Base-by-base conservation (phyloP, 106 monocot genomes). In the Platanthera guangdongensis region DNA sequence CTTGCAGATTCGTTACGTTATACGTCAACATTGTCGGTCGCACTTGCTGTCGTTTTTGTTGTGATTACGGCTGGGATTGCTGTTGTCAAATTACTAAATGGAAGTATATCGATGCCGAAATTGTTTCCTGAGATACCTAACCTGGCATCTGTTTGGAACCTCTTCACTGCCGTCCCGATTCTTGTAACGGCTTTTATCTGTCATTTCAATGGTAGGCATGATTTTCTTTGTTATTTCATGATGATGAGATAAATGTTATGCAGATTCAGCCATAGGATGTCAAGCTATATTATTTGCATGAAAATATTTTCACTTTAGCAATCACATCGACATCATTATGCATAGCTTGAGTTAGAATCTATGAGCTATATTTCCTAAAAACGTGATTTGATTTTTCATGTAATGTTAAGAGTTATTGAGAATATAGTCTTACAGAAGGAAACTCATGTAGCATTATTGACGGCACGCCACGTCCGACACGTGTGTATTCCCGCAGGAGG, bases 21-120 rank as follows among this genome's bases (percentile, higher is more conserved):
- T 71, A 87, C 92, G 22, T 92, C 92, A 71, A 89, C 92, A 14
- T 74, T 92, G 51, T 88, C 92, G 8, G 85, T 92, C 83, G 92
- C 85, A 16, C 83, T 92, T 3, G 92, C 92, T 14, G 85, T 87
- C 1, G 79, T 92, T 13, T 92, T 92, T 71, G 92, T 92, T 47
- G 81, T 87, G 4, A 83, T 92, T 4, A 92, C 88, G 32, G 84
- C 92, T 72, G 89, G 88, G 50, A 83, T 92, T 68, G 81, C 88
- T 9, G 77, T 92, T 52, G 72, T 89, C 7, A 92, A 89, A 51
- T 76, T 92, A 74, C 10, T 89, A 3, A 72, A 69, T 67, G 92
- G 92, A 80, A 78, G 79, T 45, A 78, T 89, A 13, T 16, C 45
- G 16, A 89, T 88, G 81, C 92, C 92, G 22, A 84, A 71, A 78